Evolutionary conservation across 352 stramenopile genomes (phyloP).

Genomic region (Phytophthora rubi): DNA sequence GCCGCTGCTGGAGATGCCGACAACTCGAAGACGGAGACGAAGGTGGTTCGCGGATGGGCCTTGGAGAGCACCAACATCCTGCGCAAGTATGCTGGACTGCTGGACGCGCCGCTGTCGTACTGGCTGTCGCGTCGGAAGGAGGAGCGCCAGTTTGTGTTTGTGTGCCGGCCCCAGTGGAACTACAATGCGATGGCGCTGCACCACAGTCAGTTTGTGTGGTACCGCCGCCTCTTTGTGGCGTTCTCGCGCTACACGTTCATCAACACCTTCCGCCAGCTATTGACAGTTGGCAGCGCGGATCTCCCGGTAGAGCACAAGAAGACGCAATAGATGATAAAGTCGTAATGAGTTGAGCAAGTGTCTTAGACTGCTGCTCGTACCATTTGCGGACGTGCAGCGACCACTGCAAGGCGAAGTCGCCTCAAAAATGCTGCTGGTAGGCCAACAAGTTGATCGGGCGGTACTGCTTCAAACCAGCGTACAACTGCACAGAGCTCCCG

Average conservation of each 20-base stretch:
- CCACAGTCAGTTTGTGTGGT: slow-evolving; percentile 96
- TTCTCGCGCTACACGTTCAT: slow-evolving; percentile 97
- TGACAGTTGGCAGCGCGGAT: slow-evolving; percentile 31
- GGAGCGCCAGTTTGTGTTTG: slow-evolving; percentile 61
- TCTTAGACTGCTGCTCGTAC: not conserved
- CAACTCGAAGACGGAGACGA: slow-evolving; percentile 1
- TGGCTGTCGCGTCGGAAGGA: slow-evolving; percentile 33
- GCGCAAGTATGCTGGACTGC: slow-evolving; percentile 90
- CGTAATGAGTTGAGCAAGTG: too few relatives aligned
- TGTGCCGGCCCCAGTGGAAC: slow-evolving; percentile 70
- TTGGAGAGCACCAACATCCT: slow-evolving; percentile 79
- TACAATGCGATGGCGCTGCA: slow-evolving; percentile 94
- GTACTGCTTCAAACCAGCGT: not conserved
- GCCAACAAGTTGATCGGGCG: not conserved
- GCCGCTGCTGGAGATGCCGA: not conserved
- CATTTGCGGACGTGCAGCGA: slow-evolving; percentile 27
- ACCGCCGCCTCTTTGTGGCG: slow-evolving; percentile 93
- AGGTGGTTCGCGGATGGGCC: slow-evolving; percentile 57
- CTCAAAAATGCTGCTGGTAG: slow-evolving; percentile 30
- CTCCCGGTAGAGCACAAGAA: slow-evolving; percentile 39
- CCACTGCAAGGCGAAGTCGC: slow-evolving; percentile 35
- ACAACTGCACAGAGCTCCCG: slow-evolving; percentile 18
- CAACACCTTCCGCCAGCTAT: slow-evolving; percentile 83
- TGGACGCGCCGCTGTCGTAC: slow-evolving; percentile 71
- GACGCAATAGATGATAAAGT: slow-evolving; percentile 24